Base-by-base conservation (phyloP, 2,329 filamentous ascomycete species). In the Arachnomyces sp. region DNA sequence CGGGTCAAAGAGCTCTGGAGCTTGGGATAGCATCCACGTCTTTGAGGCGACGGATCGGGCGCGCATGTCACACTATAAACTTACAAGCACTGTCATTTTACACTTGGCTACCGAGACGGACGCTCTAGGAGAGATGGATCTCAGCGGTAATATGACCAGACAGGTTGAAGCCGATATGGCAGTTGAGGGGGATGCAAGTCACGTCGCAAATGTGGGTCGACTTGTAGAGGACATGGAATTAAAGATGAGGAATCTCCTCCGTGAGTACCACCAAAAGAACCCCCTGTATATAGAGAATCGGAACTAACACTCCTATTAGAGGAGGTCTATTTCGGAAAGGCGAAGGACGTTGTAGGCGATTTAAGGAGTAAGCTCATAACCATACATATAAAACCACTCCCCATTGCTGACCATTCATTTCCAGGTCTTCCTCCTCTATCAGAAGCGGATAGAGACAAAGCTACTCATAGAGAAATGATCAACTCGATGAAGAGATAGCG, bases 211-310 rank as follows among this genome's bases (percentile, higher is more conserved):
- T 66, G 86, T 96, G 45, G 92, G 92, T 43, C 77, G 82, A 49
- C 74, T 98, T 59, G 89, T 98, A 38, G 92, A 98, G 73, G 92
- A 98, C 65, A 96, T 98, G 92, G 92, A 98, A 71, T 79, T 95
- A 62, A 95, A 95, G 75, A 96, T 98, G 92, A 80, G 92, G 50
- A 98, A 98, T 66, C 66, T 96, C 65, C 71, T 98, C 62, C 90
- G 71, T 74, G 63, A 47, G 68, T 60, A 30, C 36, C 21, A 5
- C 21, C 9, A 9, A 5, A 5, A 9, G 9, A 9, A 25, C 9
- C 9, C 21, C 9, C 9, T 9, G 21, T 25, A 25, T 25, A 28
- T 43, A 21, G 21, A 9, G 9, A 25, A 33, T 28, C 12, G 12
- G 17, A 12, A 28, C 38, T 36, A 36, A 47, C 49, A 41, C 46